Base-by-base conservation (phyloP, 805 yeast species). In the Cephaloascus fragrans region DNA sequence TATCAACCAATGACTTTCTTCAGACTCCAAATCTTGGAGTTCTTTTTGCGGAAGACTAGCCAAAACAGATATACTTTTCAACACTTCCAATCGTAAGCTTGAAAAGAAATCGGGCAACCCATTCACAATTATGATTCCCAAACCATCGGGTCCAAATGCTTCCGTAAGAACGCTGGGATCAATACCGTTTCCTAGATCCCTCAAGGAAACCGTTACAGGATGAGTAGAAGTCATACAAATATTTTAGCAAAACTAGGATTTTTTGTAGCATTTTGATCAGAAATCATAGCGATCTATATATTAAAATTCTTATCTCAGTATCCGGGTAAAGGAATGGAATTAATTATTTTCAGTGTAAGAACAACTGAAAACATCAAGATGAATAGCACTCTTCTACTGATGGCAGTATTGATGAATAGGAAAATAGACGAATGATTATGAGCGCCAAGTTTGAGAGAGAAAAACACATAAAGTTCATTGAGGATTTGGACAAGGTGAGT, bases 381-480 rank as follows among this genome's bases (percentile, higher is more conserved):
- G n/a, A n/a, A n/a, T n/a, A n/a, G n/a, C n/a, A n/a, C n/a, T n/a
- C n/a, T n/a, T n/a, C n/a, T n/a, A n/a, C n/a, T n/a, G n/a, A n/a
- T n/a, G n/a, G n/a, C n/a, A n/a, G n/a, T n/a, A n/a, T n/a, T n/a
- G n/a, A n/a, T n/a, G n/a, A n/a, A n/a, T n/a, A n/a, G n/a, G n/a
- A n/a, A n/a, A n/a, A n/a, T n/a, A n/a, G n/a, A n/a, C n/a, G n/a
- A n/a, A n/a, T n/a, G n/a, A n/a, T n/a, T n/a, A 23, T 23, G 28
- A 12, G 28, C 6, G 12, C 6, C 28, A 23, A 23, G 12, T 12
- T 23, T 8, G 28, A 23, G 12, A 63, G 57, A 40, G 67, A 71
- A n/a, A 74, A 76, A 49, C 90, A 83, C 52, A 65, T 80, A 17
- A 53, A 58, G 17, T 83, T 78, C 54, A 68, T 83, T 26, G 61